phyloP scores from a whole-genome alignment of 371 early-diverging fungal genomes.

The Phascolomyces articulosus region DNA sequence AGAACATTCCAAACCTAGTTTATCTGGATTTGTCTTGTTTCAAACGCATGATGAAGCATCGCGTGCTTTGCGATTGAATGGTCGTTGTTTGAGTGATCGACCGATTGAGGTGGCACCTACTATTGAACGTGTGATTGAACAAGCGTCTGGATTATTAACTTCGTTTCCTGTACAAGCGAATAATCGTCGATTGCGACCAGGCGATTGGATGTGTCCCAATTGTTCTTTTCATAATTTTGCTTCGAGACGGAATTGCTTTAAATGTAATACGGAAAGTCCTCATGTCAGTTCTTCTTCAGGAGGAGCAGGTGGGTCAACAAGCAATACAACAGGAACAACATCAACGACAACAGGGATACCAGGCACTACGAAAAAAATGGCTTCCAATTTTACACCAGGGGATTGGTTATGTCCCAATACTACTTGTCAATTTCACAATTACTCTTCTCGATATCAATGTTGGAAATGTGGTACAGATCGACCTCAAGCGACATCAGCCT shows the following conservation, averaged over 20 bases:
- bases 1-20: constrained; percentile 58
- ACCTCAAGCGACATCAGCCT: constrained; percentile 15
- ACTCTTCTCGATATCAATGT: constrained; percentile 51
- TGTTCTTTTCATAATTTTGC: constrained; percentile 84
- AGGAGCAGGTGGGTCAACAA: no score
- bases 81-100: constrained; percentile 68
- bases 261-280: constrained; percentile 64
- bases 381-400: constrained; percentile 27
- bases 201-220: constrained; percentile 80
- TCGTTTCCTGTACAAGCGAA: constrained; percentile 60
- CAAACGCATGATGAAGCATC: constrained; percentile 64
- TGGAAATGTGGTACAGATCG: constrained; percentile 38
- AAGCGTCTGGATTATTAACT: constrained; percentile 54
- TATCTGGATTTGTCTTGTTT: constrained; percentile 64
- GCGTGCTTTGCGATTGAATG: constrained; percentile 66
- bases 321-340: background rate
- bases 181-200: constrained; percentile 55
- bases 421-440: constrained; percentile 63
- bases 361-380: background rate
- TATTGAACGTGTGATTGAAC: constrained; percentile 58
- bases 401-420: constrained; percentile 61
- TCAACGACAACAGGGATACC: background rate
- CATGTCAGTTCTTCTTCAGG: background rate
- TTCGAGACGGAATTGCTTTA: constrained; percentile 69
- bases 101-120: constrained; percentile 72